Evolutionary conservation across 768 basidiomycete genomes (phyloP).

Genomic region (Grammothele lineata): DNA sequence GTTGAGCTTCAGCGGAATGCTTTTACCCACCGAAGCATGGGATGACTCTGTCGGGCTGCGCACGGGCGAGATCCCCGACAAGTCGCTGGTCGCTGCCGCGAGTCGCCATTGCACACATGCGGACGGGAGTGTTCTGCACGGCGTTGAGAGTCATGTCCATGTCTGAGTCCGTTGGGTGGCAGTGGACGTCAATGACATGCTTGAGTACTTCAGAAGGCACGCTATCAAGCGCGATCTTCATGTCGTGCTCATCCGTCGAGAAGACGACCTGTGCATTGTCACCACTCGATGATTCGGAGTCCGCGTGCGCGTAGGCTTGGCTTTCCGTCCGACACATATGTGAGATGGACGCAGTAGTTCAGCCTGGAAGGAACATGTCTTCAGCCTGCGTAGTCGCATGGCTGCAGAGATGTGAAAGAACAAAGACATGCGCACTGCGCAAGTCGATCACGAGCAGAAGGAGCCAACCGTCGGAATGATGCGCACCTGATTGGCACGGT

Average conservation of each 20-base stretch:
- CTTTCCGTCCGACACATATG: background rate
- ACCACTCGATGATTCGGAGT: too few relatives aligned
- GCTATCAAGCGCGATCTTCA: constrained; percentile 5
- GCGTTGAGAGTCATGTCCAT: constrained; percentile 46
- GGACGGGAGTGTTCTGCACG: constrained; percentile 36
- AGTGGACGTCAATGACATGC: constrained; percentile 85
- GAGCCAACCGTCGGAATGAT: too few relatives aligned
- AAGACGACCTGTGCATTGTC: too few relatives aligned
- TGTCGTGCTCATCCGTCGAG: background rate
- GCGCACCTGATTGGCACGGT: too few relatives aligned
- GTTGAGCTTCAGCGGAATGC: background rate
- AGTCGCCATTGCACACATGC: constrained; percentile 82
- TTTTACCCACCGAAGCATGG: constrained; percentile 76
- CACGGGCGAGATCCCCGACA: constrained; percentile 60
- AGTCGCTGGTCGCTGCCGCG: constrained; percentile 61
- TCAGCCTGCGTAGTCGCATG: too few relatives aligned
- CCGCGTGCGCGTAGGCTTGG: too few relatives aligned
- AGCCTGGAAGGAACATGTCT: too few relatives aligned
- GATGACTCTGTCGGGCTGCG: constrained; percentile 64
- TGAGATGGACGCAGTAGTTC: constrained; percentile 13
- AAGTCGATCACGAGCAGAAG: too few relatives aligned
- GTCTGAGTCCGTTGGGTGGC: constrained; percentile 84
- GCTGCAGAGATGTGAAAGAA: too few relatives aligned
- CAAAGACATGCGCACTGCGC: too few relatives aligned
- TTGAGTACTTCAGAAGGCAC: constrained; percentile 39